These are phyloP conservation scores for Candida pseudoglaebosa DNA, from an alignment of 805 yeast species.

Conservation along the genomic window DNA sequence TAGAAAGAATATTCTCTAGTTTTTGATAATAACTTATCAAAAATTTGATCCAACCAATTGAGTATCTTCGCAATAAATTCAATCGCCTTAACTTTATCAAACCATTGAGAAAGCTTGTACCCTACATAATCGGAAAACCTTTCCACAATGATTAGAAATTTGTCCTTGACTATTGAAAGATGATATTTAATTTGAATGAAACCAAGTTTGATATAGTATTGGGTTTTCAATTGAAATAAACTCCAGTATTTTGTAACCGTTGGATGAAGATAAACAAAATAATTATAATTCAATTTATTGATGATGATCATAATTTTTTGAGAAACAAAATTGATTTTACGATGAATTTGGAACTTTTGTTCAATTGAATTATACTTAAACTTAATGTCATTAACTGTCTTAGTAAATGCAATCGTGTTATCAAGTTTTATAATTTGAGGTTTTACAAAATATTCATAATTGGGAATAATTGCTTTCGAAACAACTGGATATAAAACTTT, in stretches of 20 bases:
- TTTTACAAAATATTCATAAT: constrained; percentile 3
- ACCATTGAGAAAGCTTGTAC: neutral
- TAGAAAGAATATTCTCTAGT: constrained; percentile 14
- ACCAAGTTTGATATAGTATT: neutral
- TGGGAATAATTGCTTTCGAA: constrained; percentile 4
- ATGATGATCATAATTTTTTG: neutral
- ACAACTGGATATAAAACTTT: constrained; percentile 7
- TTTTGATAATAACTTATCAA: constrained; percentile 6
- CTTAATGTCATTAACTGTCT: constrained; percentile 2
- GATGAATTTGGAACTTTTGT: neutral
- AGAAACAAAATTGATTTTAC: neutral
- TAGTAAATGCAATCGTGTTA: constrained; percentile 2
- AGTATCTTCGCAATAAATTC: constrained; percentile 4
- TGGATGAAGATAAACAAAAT: neutral
- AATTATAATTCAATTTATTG: neutral
- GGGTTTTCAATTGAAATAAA: neutral
- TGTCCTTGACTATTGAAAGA: neutral
- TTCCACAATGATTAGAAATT: neutral
- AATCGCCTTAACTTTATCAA: constrained; percentile 3
- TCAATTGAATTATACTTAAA: neutral
- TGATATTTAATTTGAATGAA: neutral
- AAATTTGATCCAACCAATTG: constrained; percentile 4
- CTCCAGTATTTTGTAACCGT: neutral
- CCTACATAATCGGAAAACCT: neutral
- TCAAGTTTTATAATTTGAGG: constrained; percentile 2